Evolutionary conservation across 805 yeast genomes (phyloP).

Genomic region (Yamadazyma phyllophila): DNA sequence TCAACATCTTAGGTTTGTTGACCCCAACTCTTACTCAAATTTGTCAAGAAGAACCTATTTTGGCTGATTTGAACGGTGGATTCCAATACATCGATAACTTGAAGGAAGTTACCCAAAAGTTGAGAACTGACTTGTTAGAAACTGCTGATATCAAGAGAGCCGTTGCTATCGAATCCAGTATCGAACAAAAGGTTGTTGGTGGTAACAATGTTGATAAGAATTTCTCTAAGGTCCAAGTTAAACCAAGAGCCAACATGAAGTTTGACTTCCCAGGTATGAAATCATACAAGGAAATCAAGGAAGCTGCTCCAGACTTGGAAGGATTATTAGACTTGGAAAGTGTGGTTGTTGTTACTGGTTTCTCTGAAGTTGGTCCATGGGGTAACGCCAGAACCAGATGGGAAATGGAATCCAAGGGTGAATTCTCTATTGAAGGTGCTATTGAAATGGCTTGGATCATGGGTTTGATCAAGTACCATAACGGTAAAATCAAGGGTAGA

Average conservation of each 20-base stretch:
- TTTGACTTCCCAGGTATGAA: conserved; percentile 90
- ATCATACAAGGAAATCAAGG: conserved; percentile 69
- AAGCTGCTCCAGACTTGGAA: conserved; percentile 69
- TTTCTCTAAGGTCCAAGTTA: conserved; percentile 69
- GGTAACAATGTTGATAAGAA: conserved; percentile 90
- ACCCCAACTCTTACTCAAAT: conserved; percentile 79
- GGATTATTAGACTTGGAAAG: conserved; percentile 90
- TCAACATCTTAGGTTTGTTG: conserved; percentile 92
- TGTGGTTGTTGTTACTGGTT: conserved; percentile 95
- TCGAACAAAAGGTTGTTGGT: conserved; percentile 80
- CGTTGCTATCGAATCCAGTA: conserved; percentile 87
- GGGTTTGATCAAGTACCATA: conserved; percentile 95
- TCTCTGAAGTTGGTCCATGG: conserved; percentile 99
- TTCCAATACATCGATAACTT: conserved; percentile 89
- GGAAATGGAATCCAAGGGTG: conserved; percentile 98
- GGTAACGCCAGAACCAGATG: conserved; percentile 98
- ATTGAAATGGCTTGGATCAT: conserved; percentile 99
- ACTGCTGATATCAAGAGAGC: conserved; percentile 93
- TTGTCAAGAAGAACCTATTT: conserved; percentile 91
- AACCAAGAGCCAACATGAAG: conserved; percentile 94
- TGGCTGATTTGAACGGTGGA: conserved; percentile 99
- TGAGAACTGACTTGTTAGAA: conserved; percentile 75
- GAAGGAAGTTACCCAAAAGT: conserved; percentile 77
- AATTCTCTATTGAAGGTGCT: conserved; percentile 95
- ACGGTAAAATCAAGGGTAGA: conserved; percentile 83